Conservation (phyloP, 1,284 basidiomycete genomes). For the Trichosporon sp. region DNA sequence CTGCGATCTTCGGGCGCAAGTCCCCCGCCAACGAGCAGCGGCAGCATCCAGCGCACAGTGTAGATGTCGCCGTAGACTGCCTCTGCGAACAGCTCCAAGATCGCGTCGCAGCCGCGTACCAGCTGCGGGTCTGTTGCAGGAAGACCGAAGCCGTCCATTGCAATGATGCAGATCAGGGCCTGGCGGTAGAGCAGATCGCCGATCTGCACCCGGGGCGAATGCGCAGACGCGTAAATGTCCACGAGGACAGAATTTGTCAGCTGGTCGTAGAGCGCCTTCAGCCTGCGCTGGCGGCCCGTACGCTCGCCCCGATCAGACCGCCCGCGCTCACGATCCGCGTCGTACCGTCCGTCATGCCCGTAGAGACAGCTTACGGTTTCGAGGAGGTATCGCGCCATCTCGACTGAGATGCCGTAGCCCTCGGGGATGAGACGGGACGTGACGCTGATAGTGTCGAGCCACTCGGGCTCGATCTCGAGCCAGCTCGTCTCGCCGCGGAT, state of each 20-base stretch:
- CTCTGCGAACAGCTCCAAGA: slow-evolving; percentile 29
- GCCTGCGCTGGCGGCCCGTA: neutral
- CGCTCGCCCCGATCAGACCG: neutral
- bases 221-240: slow-evolving; percentile 26
- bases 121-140: slow-evolving; percentile 19
- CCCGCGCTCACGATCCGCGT: neutral
- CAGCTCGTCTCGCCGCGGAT: slow-evolving; percentile 17
- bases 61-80: slow-evolving; percentile 26
- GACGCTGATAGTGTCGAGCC: slow-evolving; percentile 20
- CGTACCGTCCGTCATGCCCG: neutral
- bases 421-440: slow-evolving; percentile 24
- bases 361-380: slow-evolving; percentile 22
- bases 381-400: slow-evolving; percentile 22
- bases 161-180: slow-evolving; percentile 22
- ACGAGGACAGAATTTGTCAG: slow-evolving; percentile 22
- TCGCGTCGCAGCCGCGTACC: slow-evolving; percentile 21
- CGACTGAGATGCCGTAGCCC: slow-evolving; percentile 22
- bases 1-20: slow-evolving; percentile 21
- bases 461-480: slow-evolving; percentile 21
- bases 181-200: slow-evolving; percentile 28
- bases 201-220: slow-evolving; percentile 25
- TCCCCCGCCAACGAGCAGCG: slow-evolving; percentile 21
- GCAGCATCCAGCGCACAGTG: slow-evolving; percentile 29
- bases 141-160: slow-evolving; percentile 24
- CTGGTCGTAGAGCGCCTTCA: slow-evolving; percentile 23